phyloP scores from a whole-genome alignment of 352 stramenopile genomes.

The Chrysophaeum taylorii region DNA sequence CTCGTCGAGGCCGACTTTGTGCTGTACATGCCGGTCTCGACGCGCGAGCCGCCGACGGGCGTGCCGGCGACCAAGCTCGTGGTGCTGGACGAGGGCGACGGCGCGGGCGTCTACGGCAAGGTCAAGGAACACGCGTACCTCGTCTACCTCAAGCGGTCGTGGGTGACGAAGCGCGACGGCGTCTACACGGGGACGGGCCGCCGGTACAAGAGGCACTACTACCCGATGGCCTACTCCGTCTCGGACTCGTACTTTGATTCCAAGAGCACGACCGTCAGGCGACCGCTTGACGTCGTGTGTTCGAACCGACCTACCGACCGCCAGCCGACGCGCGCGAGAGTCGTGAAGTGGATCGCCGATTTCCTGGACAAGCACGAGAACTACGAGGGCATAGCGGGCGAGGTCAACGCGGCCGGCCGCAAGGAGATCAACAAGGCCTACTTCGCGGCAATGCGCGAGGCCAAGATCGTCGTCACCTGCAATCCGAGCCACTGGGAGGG shows the following conservation, averaged over 20 bases:
- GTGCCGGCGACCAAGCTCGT: background rate
- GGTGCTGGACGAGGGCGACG: constrained; percentile 8
- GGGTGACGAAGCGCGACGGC: constrained; percentile 1
- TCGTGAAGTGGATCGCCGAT: background rate
- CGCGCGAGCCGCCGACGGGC: background rate
- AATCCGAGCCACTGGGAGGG: constrained; percentile 14
- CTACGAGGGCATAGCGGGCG: background rate
- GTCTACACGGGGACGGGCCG: constrained; percentile 5
- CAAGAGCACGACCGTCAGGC: background rate
- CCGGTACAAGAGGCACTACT: background rate
- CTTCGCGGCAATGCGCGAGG: background rate
- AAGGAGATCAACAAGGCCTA: constrained; percentile 9
- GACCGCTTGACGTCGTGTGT: background rate
- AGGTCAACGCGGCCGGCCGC: constrained; percentile 4
- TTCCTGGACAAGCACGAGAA: background rate
- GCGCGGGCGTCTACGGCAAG: background rate
- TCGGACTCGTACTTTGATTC: background rate
- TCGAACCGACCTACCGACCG: background rate
- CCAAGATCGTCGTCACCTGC: constrained; percentile 10
- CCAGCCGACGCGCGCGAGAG: constrained; percentile 2
- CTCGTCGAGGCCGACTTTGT: background rate
- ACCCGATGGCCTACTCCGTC: constrained; percentile 9
- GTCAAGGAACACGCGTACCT: background rate
- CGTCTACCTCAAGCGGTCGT: constrained; percentile 8
- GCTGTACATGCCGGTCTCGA: background rate